Percentiles rank a stretch among this genome's conserved stretches.
Evolutionary conservation across 306 rosid species (phyloP).

Genomic region (Cucumis hystrix): DNA sequence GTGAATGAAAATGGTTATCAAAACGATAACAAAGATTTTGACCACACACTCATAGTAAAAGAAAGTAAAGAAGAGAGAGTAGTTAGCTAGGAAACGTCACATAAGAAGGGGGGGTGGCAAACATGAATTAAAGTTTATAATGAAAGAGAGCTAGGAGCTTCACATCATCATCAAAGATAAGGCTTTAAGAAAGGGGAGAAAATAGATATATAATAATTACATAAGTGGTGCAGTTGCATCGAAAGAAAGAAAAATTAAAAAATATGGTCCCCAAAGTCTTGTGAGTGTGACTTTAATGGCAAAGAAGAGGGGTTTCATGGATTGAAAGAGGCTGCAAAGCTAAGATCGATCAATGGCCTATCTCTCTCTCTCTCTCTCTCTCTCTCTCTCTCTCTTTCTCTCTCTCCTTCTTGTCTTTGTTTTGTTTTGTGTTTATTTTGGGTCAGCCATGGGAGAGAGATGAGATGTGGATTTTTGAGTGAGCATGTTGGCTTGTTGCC

Average conservation of each 20-base stretch:
- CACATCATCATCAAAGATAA: background rate
- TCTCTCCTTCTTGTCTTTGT: background rate
- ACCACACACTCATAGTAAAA: background rate
- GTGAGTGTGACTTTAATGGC: slow-evolving; percentile 50
- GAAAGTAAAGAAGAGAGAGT: background rate
- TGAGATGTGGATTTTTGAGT: background rate
- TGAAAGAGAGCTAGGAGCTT: background rate
- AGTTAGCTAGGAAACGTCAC: background rate
- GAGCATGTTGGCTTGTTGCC: background rate
- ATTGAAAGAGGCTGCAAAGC: slow-evolving; percentile 11
- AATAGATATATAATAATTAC: background rate
- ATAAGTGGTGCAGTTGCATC: slow-evolving; percentile 40
- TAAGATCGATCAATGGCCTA: background rate
- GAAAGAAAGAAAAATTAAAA: background rate
- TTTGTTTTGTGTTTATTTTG: background rate
- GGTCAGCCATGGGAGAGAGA: background rate
- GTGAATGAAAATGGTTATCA: background rate
- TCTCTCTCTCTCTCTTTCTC: background rate
- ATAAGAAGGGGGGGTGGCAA: background rate
- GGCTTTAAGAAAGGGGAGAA: background rate
- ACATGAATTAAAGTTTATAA: background rate
- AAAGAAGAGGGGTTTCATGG: slow-evolving; percentile 30
- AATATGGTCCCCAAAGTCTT: slow-evolving; percentile 11
- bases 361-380: background rate
- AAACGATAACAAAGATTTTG: background rate